phyloP scores from a whole-genome alignment of 306 rosid genomes.

The Phaseolus lunatus region DNA sequence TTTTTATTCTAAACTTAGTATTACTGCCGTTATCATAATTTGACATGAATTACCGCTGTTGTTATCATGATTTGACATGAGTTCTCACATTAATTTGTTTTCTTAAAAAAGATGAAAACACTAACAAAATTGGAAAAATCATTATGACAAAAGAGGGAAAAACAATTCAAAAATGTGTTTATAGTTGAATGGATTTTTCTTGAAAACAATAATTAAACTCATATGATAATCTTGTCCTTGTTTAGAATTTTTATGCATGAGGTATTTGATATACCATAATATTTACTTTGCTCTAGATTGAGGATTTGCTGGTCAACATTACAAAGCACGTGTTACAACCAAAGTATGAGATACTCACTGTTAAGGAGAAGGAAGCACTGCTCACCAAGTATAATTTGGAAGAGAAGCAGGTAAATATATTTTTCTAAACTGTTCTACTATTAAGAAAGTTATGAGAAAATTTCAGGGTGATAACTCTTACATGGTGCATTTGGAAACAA shows the following conservation, averaged over 20 bases:
- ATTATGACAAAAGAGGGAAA: no score
- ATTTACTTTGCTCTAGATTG: slow-evolving; percentile 42
- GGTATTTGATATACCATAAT: not conserved
- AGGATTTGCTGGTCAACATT: slow-evolving; percentile 57
- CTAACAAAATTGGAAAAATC: no score
- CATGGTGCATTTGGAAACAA: not conserved
- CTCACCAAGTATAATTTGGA: slow-evolving; percentile 49
- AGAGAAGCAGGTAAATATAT: slow-evolving; percentile 54
- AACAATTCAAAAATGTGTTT: no score
- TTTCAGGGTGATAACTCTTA: not conserved
- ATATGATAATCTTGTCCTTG: not conserved
- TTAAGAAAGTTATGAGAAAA: not conserved
- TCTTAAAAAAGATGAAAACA: no score
- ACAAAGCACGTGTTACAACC: slow-evolving; percentile 58
- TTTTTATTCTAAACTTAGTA: no score
- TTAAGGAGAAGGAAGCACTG: slow-evolving; percentile 50
- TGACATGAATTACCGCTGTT: no score
- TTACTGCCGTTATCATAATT: no score
- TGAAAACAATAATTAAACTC: not conserved
- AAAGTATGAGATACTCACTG: slow-evolving; percentile 51
- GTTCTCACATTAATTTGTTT: no score
- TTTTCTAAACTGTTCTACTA: not conserved
- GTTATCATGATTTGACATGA: no score
- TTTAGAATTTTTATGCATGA: not conserved
- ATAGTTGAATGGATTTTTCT: not conserved